Evolutionary conservation across 345 rosid genomes (phyloP).

Genomic region (Salix exigua): DNA sequence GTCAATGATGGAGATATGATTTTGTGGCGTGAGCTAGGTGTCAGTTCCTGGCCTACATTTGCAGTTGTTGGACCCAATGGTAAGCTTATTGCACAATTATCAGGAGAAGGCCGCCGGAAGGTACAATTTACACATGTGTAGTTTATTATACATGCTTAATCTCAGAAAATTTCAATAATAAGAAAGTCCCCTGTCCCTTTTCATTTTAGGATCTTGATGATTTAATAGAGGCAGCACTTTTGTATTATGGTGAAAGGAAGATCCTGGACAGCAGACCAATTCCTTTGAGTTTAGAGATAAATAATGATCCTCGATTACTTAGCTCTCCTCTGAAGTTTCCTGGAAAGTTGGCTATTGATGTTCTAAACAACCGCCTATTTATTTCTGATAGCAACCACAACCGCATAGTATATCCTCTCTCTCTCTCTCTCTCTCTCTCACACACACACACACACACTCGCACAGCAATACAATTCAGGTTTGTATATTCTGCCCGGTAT

Average conservation of each 20-base stretch:
- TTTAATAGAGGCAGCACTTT: constrained; percentile 80
- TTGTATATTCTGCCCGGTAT: neutral
- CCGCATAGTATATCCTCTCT: constrained; percentile 62
- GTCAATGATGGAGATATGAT: constrained; percentile 96
- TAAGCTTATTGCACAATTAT: constrained; percentile 68
- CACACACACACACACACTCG: neutral
- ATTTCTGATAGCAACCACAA: constrained; percentile 96
- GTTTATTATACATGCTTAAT: no score
- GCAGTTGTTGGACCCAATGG: constrained; percentile 83
- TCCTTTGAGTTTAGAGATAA: constrained; percentile 74
- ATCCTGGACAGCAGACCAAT: constrained; percentile 58
- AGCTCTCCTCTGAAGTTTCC: constrained; percentile 91
- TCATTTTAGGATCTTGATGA: constrained; percentile 73
- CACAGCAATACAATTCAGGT: no score
- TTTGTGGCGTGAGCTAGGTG: constrained; percentile 83
- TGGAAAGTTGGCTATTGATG: constrained; percentile 83
- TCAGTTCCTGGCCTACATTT: constrained; percentile 97
- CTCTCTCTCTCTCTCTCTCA: constrained; percentile 2
- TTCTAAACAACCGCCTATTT: constrained; percentile 79
- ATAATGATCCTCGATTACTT: constrained; percentile 68
- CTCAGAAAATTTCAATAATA: neutral
- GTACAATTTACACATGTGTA: constrained; percentile 28
- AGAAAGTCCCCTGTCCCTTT: constrained; percentile 6
- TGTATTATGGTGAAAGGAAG: constrained; percentile 70
- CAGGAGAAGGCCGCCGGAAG: constrained; percentile 88